Evolutionary conservation across 2,329 filamentous ascomycete species (phyloP).

Genomic region (Penicillium sp.): DNA sequence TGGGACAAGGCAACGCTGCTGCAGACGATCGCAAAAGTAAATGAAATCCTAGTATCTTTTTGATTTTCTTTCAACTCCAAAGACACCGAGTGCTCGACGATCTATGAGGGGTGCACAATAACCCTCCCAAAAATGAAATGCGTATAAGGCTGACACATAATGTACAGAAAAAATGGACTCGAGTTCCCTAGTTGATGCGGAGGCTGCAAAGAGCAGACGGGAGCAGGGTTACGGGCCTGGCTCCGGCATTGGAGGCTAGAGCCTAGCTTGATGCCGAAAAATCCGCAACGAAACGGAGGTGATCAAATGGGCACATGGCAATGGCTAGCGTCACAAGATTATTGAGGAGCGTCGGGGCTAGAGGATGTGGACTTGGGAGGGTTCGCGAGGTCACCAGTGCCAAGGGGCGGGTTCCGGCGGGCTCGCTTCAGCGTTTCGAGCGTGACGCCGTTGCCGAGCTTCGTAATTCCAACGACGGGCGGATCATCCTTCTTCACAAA

Average conservation of each 20-base stretch:
- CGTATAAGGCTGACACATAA: constrained; percentile 35
- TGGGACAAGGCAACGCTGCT: constrained; percentile 48
- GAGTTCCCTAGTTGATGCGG: constrained; percentile 34
- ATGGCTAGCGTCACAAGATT: constrained; percentile 14
- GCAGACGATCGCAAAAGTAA: constrained; percentile 35
- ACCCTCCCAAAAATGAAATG: constrained; percentile 8
- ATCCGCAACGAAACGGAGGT: constrained; percentile 9
- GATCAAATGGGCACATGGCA: constrained; percentile 7
- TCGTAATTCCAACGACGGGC: constrained; percentile 86
- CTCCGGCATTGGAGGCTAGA: constrained; percentile 50
- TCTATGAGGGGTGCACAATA: constrained; percentile 1
- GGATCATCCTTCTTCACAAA: constrained; percentile 91
- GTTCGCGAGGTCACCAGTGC: constrained; percentile 24
- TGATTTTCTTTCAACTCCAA: constrained; percentile 27
- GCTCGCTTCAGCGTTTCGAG: constrained; percentile 77
- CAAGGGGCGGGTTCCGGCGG: constrained; percentile 56
- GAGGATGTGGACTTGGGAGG: constrained; percentile 32
- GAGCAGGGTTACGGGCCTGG: constrained; percentile 51
- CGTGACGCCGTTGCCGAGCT: constrained; percentile 73
- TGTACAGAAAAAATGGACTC: constrained; percentile 34
- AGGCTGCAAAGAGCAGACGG: constrained; percentile 40
- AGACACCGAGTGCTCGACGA: constrained; percentile 16
- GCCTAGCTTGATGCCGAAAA: constrained; percentile 33
- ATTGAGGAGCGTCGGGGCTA: constrained; percentile 32
- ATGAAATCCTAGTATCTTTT: constrained; percentile 15